Conservation (phyloP, 768 basidiomycete genomes). For the Russula earlei region DNA sequence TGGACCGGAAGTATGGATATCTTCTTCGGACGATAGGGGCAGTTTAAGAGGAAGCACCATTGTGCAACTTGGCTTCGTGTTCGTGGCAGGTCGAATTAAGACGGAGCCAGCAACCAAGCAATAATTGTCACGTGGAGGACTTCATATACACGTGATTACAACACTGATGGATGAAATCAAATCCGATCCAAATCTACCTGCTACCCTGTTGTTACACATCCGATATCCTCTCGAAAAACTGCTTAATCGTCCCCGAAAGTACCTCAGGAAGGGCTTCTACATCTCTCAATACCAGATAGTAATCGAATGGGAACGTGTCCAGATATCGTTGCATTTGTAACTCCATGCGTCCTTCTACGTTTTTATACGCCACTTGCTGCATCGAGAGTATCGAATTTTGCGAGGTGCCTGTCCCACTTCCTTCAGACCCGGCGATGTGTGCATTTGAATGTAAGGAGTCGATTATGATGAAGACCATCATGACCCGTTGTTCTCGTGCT, state of each 20-base stretch:
- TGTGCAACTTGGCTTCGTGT: too few relatives aligned
- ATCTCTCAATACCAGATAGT: slow-evolving; percentile 85
- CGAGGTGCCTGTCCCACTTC: slow-evolving; percentile 17
- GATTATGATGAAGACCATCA: slow-evolving; percentile 94
- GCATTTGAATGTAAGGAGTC: slow-evolving; percentile 67
- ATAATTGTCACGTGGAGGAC: too few relatives aligned
- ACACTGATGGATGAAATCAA: too few relatives aligned
- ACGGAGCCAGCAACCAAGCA: too few relatives aligned
- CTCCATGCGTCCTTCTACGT: slow-evolving; percentile 73
- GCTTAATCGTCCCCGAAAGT: slow-evolving; percentile 76
- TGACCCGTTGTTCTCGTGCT: slow-evolving; percentile 82
- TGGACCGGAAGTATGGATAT: neutral
- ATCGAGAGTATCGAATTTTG: slow-evolving; percentile 84
- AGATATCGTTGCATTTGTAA: slow-evolving; percentile 82
- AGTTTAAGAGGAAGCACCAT: neutral
- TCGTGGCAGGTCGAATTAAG: too few relatives aligned
- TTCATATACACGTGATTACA: neutral
- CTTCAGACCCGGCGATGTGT: slow-evolving; percentile 7
- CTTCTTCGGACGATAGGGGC: neutral
- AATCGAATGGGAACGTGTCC: slow-evolving; percentile 97
- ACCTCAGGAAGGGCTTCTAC: slow-evolving; percentile 91
- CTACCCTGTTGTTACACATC: slow-evolving; percentile 42
- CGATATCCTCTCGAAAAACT: slow-evolving; percentile 82
- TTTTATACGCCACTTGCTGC: slow-evolving; percentile 85
- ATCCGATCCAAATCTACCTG: too few relatives aligned